phyloP scores from a whole-genome alignment of 2,329 filamentous ascomycete genomes.

The Hypocreales sp. region DNA sequence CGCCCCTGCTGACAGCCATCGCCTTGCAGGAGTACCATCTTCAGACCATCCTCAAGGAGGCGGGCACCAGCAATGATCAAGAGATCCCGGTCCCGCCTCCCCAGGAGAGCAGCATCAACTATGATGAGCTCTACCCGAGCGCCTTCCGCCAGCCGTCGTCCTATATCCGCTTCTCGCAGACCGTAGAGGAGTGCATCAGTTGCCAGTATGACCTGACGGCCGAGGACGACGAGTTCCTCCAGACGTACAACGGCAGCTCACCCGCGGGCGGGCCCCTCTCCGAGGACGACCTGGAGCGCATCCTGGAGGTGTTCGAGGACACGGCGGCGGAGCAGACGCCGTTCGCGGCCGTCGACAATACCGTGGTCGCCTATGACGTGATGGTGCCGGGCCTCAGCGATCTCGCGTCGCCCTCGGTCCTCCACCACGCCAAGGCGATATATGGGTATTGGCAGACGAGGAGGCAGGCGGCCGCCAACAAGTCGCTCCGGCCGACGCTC shows the following conservation, averaged over 20 bases:
- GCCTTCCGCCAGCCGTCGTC: constrained; percentile 72
- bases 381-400: constrained; percentile 54
- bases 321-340: constrained; percentile 72
- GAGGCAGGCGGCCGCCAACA: constrained; percentile 52
- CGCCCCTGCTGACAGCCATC: constrained; percentile 12
- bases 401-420: constrained; percentile 30
- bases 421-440: constrained; percentile 54
- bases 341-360: constrained; percentile 79
- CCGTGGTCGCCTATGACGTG: constrained; percentile 61
- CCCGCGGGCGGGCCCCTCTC: constrained; percentile 50
- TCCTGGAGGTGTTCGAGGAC: constrained; percentile 91
- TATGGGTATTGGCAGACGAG: constrained; percentile 82
- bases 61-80: constrained; percentile 38
- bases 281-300: constrained; percentile 83
- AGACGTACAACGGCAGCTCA: constrained; percentile 66
- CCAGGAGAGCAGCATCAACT: constrained; percentile 53
- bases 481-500: constrained; percentile 58
- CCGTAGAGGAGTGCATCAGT: constrained; percentile 87
- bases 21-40: constrained; percentile 74
- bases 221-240: constrained; percentile 77
- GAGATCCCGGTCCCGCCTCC: constrained; percentile 53
- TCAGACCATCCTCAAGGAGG: constrained; percentile 56
- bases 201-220: constrained; percentile 88
- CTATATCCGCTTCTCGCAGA: constrained; percentile 96
- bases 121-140: constrained; percentile 75